phyloP scores from a whole-genome alignment of 257 asterid species.

The Jacaranda mimosifolia region DNA sequence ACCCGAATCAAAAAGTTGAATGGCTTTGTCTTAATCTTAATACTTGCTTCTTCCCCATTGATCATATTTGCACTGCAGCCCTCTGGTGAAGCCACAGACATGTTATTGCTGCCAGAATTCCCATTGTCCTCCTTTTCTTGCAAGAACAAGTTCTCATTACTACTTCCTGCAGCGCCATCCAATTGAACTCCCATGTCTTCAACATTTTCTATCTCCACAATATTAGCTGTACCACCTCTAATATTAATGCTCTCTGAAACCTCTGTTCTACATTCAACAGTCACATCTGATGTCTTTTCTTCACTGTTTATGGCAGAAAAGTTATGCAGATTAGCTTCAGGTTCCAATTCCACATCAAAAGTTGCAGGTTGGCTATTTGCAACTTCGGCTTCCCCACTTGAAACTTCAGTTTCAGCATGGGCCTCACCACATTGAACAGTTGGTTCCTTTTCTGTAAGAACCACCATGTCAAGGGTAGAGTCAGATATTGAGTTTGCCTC shows the following conservation, averaged over 20 bases:
- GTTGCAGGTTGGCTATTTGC: conserved; percentile 37
- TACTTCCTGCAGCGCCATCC: conserved; percentile 36
- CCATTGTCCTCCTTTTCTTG: conserved; percentile 44
- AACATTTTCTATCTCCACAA: conserved; percentile 41
- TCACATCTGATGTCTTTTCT: conserved; percentile 37
- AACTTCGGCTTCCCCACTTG: conserved; percentile 35
- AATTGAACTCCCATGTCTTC: conserved; percentile 43
- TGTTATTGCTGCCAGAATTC: conserved; percentile 42
- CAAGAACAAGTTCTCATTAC: conserved; percentile 31
- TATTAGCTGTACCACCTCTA: conserved; percentile 37
- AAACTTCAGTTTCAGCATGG: conserved; percentile 37
- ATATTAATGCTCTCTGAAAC: conserved; percentile 40
- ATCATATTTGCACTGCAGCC: conserved; percentile 45
- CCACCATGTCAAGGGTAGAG: conserved; percentile 21
- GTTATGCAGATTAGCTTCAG: conserved; percentile 41
- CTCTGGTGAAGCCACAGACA: conserved; percentile 48
- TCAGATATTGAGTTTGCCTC: conserved; percentile 39
- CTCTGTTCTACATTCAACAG: conserved; percentile 45
- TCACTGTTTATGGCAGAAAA: conserved; percentile 39
- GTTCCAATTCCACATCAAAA: conserved; percentile 47
- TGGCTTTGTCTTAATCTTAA: conserved; percentile 50
- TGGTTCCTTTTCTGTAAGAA: conserved; percentile 34
- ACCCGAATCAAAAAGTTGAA: conserved; percentile 66
- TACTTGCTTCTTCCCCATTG: conserved; percentile 44
- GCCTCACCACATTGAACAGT: conserved; percentile 31